A percentile compares a stretch with the other conserved stretches of the same genome.
phyloP scores from a whole-genome alignment of 139 green algal genomes.

The Coelastrella sp. region DNA sequence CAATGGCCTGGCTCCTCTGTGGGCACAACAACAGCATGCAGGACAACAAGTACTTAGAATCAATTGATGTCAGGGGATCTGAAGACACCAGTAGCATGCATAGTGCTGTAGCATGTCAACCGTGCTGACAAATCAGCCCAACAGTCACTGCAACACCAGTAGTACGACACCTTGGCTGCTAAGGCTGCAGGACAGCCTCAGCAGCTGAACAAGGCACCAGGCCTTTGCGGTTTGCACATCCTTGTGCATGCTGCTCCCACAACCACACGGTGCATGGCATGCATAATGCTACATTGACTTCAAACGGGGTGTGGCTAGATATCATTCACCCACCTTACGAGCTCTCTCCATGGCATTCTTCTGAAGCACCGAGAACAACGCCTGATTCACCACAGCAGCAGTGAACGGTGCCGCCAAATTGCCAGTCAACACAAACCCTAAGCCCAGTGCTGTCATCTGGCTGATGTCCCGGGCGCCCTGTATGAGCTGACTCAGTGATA shows the following conservation, averaged over 20 bases:
- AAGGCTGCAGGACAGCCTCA: not conserved
- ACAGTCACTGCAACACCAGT: not conserved
- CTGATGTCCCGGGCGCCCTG: constrained; percentile 27
- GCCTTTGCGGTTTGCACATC: not conserved
- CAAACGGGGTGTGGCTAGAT: too few species aligned
- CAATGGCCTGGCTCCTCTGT: constrained; percentile 39
- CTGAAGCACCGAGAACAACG: constrained; percentile 27
- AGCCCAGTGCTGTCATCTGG: constrained; percentile 32
- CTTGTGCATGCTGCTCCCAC: not conserved
- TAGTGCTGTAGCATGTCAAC: not conserved
- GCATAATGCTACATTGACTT: not conserved
- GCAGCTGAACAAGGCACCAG: not conserved
- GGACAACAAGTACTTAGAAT: too few species aligned
- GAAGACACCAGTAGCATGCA: not conserved
- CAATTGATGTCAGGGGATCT: too few species aligned
- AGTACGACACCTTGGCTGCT: not conserved
- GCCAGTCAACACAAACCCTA: constrained; percentile 35
- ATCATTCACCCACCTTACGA: not conserved
- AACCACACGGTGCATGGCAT: not conserved
- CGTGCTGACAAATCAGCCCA: not conserved
- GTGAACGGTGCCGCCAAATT: constrained; percentile 39
- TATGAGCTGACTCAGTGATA: constrained; percentile 27
- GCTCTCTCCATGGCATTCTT: constrained; percentile 7
- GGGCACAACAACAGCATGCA: not conserved
- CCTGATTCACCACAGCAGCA: constrained; percentile 33